Evolutionary conservation across 2,329 filamentous ascomycete genomes (phyloP).

Genomic region (Trichoderma afroharzianum): DNA sequence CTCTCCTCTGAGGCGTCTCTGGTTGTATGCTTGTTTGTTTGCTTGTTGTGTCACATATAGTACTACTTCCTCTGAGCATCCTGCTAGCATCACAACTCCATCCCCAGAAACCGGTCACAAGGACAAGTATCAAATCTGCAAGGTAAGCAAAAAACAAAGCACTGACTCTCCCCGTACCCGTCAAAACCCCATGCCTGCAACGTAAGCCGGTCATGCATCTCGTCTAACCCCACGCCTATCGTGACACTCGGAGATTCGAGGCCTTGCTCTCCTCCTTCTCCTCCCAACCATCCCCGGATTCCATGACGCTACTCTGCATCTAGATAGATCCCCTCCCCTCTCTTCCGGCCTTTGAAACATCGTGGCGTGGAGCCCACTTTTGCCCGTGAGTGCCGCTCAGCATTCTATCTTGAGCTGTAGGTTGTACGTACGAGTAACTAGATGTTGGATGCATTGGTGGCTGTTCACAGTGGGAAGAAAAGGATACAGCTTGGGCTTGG

Average conservation of each 20-base stretch:
- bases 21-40: neutral
- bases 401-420: neutral
- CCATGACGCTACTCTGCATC: neutral
- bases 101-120: neutral
- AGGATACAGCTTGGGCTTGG: neutral
- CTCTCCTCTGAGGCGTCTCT: neutral
- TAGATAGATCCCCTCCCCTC: neutral
- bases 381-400: conserved; percentile 9
- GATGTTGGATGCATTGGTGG: neutral
- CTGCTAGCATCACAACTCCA: neutral
- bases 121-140: neutral
- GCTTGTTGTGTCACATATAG: neutral
- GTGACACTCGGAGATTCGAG: neutral
- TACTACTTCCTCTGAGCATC: neutral
- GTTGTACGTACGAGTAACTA: neutral
- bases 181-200: neutral
- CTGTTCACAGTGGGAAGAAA: neutral
- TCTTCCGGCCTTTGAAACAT: neutral
- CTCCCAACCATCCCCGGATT: neutral
- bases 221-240: neutral
- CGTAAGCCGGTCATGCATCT: neutral
- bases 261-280: neutral
- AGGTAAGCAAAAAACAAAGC: neutral
- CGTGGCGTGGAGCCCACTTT: conserved; percentile 1
- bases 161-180: neutral